Evolutionary conservation across 768 basidiomycete species (phyloP).

Genomic region (Gelatoporia subvermispora): DNA sequence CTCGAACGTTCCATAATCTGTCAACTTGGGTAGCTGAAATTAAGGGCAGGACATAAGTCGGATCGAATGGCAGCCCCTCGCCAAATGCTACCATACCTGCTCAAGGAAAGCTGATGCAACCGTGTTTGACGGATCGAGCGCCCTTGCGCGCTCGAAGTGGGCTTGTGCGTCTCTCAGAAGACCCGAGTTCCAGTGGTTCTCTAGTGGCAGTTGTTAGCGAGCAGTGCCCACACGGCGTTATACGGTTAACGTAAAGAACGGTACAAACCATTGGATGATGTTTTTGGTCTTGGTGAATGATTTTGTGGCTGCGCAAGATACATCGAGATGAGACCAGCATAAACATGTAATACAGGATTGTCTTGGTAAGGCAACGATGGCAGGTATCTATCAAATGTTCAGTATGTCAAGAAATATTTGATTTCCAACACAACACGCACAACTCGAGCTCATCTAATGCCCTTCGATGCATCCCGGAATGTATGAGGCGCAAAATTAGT

Average conservation of each 20-base stretch:
- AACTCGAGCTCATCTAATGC: constrained; percentile 85
- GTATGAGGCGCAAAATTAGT: constrained; percentile 62
- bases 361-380: constrained; percentile 87
- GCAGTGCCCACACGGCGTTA: background rate
- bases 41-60: no score
- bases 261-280: background rate
- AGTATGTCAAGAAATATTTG: background rate
- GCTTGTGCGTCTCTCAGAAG: constrained; percentile 52
- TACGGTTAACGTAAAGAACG: background rate
- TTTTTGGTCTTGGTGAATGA: background rate
- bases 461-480: constrained; percentile 50
- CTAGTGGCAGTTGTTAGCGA: background rate
- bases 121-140: constrained; percentile 52
- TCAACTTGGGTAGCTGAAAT: constrained; percentile 16
- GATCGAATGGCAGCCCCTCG: no score
- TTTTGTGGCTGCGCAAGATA: constrained; percentile 47
- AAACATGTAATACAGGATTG: constrained; percentile 72
- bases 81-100: constrained; percentile 37
- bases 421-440: constrained; percentile 36
- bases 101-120: constrained; percentile 49
- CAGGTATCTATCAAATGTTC: constrained; percentile 53
- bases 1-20: constrained; percentile 6
- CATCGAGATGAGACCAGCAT: constrained; percentile 73
- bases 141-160: constrained; percentile 60
- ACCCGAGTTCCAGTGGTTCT: constrained; percentile 21